phyloP scores from a whole-genome alignment of 2,329 filamentous ascomycete species.

The Sarocladium brachiariae region DNA sequence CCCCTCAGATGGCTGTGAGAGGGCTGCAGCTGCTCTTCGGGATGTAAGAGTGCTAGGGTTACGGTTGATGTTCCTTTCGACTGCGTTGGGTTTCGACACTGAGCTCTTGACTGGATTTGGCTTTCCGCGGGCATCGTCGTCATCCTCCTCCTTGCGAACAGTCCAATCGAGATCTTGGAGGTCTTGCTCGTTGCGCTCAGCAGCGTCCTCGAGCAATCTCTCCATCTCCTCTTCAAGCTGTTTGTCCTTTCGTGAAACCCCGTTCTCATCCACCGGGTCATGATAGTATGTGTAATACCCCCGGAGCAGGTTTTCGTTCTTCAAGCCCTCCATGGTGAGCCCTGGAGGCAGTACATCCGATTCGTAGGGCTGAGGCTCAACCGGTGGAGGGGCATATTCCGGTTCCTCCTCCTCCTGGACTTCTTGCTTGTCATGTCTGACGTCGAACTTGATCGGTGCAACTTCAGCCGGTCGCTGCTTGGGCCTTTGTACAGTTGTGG shows the following conservation, averaged over 20 bases:
- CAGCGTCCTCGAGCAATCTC: slow-evolving; percentile 47
- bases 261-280: slow-evolving; percentile 61
- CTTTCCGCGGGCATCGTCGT: background rate
- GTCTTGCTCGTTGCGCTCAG: slow-evolving; percentile 61
- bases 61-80: slow-evolving; percentile 8
- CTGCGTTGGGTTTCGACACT: background rate
- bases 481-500: slow-evolving; percentile 51
- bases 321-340: slow-evolving; percentile 51
- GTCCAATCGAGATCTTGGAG: slow-evolving; percentile 56
- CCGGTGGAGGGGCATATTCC: slow-evolving; percentile 79
- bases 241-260: slow-evolving; percentile 55
- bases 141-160: slow-evolving; percentile 5
- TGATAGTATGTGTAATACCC: slow-evolving; percentile 56
- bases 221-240: slow-evolving; percentile 49
- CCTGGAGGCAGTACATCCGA: slow-evolving; percentile 60
- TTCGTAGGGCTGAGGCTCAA: slow-evolving; percentile 56
- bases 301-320: slow-evolving; percentile 51
- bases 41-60: slow-evolving; percentile 27
- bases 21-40: slow-evolving; percentile 45
- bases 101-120: background rate
- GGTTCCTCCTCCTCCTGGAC: slow-evolving; percentile 60
- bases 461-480: slow-evolving; percentile 32
- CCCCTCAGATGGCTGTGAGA: slow-evolving; percentile 33
- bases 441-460: slow-evolving; percentile 54
- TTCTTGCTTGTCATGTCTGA: slow-evolving; percentile 47